These are phyloP conservation scores for Chytriomyces sp. DNA, from an alignment of 192 early-diverging fungal species.

Conservation along the genomic window DNA sequence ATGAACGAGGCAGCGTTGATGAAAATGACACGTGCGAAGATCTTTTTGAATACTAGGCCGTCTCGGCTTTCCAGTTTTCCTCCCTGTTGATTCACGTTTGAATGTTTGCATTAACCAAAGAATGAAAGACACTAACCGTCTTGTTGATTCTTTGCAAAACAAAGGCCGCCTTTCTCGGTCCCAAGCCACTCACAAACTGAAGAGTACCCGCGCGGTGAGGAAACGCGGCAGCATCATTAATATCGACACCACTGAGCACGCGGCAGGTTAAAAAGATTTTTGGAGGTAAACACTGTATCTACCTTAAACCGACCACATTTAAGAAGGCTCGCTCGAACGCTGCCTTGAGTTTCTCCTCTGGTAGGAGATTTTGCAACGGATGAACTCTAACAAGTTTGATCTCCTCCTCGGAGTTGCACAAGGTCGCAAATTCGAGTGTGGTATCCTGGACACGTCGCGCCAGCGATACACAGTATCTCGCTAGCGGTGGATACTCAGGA, in stretches of 20 bases:
- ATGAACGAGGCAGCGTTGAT: constrained; percentile 94
- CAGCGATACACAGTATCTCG: constrained; percentile 86
- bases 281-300: constrained; percentile 24
- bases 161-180: constrained; percentile 86
- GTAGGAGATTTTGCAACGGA: constrained; percentile 69
- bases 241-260: constrained; percentile 76
- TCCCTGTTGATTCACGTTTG: constrained; percentile 21
- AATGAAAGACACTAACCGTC: constrained; percentile 11
- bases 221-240: constrained; percentile 73
- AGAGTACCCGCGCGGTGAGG: constrained; percentile 70
- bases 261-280: background rate
- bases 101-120: background rate
- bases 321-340: constrained; percentile 84
- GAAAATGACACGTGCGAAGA: constrained; percentile 74
- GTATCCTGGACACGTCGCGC: constrained; percentile 86
- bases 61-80: constrained; percentile 66
- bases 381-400: constrained; percentile 65
- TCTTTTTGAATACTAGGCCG: constrained; percentile 67
- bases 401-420: constrained; percentile 61
- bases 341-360: constrained; percentile 65
- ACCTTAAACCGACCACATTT: constrained; percentile 72
- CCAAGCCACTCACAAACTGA: constrained; percentile 90
- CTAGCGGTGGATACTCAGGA: constrained; percentile 65
- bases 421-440: constrained; percentile 73
- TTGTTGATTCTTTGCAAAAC: constrained; percentile 64